Evolutionary conservation across 768 basidiomycete species (phyloP).

Genomic region (Phylloporus arenicola): DNA sequence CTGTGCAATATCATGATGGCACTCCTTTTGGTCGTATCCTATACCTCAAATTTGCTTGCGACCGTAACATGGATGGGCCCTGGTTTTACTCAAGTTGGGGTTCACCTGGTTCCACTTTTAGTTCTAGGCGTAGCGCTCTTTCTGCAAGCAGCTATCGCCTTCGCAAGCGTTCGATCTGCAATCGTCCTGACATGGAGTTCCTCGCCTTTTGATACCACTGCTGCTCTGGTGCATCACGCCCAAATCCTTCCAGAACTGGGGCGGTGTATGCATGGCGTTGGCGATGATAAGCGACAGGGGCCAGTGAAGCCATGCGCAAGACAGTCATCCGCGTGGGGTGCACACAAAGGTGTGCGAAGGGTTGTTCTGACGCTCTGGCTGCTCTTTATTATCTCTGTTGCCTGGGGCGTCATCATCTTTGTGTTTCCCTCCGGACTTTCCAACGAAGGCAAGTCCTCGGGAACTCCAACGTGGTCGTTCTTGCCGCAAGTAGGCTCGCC

Average conservation of each 20-base stretch:
- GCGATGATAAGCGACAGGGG: background rate
- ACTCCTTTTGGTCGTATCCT: too few relatives aligned
- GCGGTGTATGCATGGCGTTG: slow-evolving; percentile 25
- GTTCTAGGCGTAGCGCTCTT: slow-evolving; percentile 23
- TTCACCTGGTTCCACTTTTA: slow-evolving; percentile 16
- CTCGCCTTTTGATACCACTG: slow-evolving; percentile 27
- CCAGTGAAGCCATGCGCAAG: slow-evolving; percentile 7
- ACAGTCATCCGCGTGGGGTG: slow-evolving; percentile 17
- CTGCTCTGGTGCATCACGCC: slow-evolving; percentile 26
- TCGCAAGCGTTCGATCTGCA: slow-evolving; percentile 16
- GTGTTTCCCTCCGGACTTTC: background rate
- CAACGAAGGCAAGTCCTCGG: too few relatives aligned
- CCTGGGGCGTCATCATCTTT: slow-evolving; percentile 18
- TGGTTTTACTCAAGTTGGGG: slow-evolving; percentile 8
- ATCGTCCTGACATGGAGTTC: slow-evolving; percentile 30
- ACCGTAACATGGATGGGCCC: slow-evolving; percentile 3
- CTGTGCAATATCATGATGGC: slow-evolving; percentile 20
- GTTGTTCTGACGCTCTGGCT: slow-evolving; percentile 21
- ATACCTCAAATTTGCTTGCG: slow-evolving; percentile 23
- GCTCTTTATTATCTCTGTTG: slow-evolving; percentile 16
- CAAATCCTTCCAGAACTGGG: slow-evolving; percentile 15
- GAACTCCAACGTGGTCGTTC: background rate
- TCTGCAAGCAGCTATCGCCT: slow-evolving; percentile 20
- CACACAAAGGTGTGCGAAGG: slow-evolving; percentile 19
- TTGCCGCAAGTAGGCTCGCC: too few relatives aligned